Conservation (phyloP, 2,329 filamentous ascomycete species). For the Exophiala calicioides region DNA sequence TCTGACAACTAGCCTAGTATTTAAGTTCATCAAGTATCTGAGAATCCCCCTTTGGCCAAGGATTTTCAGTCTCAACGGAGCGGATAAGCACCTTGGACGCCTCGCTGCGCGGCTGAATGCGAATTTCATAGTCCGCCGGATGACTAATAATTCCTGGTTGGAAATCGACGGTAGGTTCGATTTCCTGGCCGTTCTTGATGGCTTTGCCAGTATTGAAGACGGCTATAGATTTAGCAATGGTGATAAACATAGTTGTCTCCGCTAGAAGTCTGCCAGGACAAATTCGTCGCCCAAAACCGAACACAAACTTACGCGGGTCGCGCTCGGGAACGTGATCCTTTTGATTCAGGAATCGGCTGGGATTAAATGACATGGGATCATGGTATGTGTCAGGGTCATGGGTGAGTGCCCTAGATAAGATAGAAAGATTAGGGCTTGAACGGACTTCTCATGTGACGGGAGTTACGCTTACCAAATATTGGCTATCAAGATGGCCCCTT, state of each 20-base stretch:
- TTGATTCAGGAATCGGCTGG: slow-evolving; percentile 43
- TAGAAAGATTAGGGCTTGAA: not conserved
- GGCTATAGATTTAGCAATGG: slow-evolving; percentile 54
- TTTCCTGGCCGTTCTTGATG: slow-evolving; percentile 45
- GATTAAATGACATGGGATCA: slow-evolving; percentile 42
- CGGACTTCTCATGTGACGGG: not conserved
- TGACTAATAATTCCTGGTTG: slow-evolving; percentile 41
- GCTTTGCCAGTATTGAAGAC: slow-evolving; percentile 21
- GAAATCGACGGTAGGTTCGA: slow-evolving; percentile 43
- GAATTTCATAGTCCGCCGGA: slow-evolving; percentile 36
- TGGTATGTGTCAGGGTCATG: slow-evolving; percentile 42
- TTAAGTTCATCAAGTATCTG: too few species aligned
- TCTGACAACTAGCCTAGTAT: too few species aligned
- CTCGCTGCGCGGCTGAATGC: slow-evolving; percentile 38
- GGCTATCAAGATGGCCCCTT: slow-evolving; percentile 42
- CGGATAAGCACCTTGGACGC: too few species aligned
- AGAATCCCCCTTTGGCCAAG: too few species aligned
- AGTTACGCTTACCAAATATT: slow-evolving; percentile 28
- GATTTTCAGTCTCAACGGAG: too few species aligned
- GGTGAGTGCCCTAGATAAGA: slow-evolving; percentile 16
- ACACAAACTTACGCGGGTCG: slow-evolving; percentile 52
- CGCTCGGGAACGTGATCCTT: slow-evolving; percentile 39
- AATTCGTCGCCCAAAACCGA: slow-evolving; percentile 58
- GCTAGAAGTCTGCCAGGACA: slow-evolving; percentile 42
- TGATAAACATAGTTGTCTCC: slow-evolving; percentile 48